phyloP scores from a whole-genome alignment of 2,329 filamentous ascomycete species.

The Thermomyces lanuginosus region DNA sequence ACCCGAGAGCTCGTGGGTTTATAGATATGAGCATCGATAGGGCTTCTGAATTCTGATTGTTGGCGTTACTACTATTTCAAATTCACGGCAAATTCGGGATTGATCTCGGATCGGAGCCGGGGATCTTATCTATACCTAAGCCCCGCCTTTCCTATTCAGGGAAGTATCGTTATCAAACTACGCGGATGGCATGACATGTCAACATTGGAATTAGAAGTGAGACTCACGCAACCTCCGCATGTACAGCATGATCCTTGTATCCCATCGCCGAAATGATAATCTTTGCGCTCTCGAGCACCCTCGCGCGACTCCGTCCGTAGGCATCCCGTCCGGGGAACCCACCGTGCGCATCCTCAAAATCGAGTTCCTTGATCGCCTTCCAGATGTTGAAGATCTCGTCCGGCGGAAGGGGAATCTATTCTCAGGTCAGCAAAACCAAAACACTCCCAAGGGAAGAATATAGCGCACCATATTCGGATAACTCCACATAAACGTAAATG shows the following conservation, averaged over 20 bases:
- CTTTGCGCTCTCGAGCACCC: slow-evolving; percentile 60
- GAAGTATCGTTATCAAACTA: background rate
- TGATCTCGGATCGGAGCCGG: too few relatives aligned
- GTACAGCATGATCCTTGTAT: slow-evolving; percentile 18
- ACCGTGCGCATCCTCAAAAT: slow-evolving; percentile 52
- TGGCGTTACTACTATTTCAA: too few relatives aligned
- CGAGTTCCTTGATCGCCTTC: slow-evolving; percentile 43
- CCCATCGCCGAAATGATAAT: slow-evolving; percentile 43
- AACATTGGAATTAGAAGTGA: background rate
- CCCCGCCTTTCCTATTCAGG: too few relatives aligned
- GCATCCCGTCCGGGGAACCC: slow-evolving; percentile 51
- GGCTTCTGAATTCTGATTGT: too few relatives aligned
- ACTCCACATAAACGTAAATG: slow-evolving; percentile 60
- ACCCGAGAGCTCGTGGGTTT: too few relatives aligned
- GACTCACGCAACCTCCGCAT: slow-evolving; percentile 8
- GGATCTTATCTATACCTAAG: too few relatives aligned
- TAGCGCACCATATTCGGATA: slow-evolving; percentile 42
- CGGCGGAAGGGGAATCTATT: slow-evolving; percentile 49
- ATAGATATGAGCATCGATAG: too few relatives aligned
- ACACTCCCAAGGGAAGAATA: background rate
- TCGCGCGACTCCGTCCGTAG: slow-evolving; percentile 40
- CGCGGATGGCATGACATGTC: background rate
- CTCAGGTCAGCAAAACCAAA: slow-evolving; percentile 14
- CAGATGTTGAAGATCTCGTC: slow-evolving; percentile 52
- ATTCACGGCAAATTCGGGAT: too few relatives aligned